These are phyloP conservation scores for Cairneyella variabilis DNA, from an alignment of 495 filamentous ascomycete genomes.

Conservation along the genomic window DNA sequence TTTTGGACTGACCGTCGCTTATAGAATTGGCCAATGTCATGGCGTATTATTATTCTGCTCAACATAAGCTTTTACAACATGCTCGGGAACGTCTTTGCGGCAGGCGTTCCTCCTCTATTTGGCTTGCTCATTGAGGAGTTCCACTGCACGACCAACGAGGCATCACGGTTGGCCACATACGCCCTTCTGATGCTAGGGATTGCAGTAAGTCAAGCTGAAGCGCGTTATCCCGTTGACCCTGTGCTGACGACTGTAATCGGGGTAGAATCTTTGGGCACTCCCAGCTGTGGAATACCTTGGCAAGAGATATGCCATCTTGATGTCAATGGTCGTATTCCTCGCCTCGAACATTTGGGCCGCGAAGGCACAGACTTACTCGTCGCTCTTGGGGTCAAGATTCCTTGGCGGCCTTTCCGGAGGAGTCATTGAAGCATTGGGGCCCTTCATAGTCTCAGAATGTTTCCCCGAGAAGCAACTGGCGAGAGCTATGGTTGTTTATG, in stretches of 20 bases:
- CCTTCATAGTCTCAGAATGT: constrained; percentile 3
- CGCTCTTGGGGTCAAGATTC: not conserved
- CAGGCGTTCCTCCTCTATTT: not conserved
- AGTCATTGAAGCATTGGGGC: constrained; percentile 5
- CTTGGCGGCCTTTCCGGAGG: not conserved
- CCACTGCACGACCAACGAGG: not conserved
- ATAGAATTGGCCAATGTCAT: constrained; percentile 1
- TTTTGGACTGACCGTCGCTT: not conserved
- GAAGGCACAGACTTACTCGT: not conserved
- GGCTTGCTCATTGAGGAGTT: not conserved
- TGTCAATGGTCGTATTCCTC: constrained; percentile 2
- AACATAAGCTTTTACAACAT: constrained; percentile 1
- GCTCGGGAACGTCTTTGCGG: constrained; percentile 1
- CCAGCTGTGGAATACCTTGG: not conserved
- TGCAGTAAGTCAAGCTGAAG: not conserved
- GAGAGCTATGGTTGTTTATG: constrained; percentile 7
- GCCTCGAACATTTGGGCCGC: constrained; percentile 2
- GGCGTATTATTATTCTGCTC: constrained; percentile 1
- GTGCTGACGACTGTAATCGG: not conserved
- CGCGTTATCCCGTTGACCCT: not conserved
- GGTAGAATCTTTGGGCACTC: not conserved
- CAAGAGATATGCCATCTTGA: constrained; percentile 7
- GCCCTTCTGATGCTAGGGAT: not conserved
- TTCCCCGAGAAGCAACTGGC: constrained; percentile 6
- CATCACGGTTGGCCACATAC: not conserved